Base-by-base conservation (phyloP, 2,329 filamentous ascomycete species). In the Clonostachys sp. region DNA sequence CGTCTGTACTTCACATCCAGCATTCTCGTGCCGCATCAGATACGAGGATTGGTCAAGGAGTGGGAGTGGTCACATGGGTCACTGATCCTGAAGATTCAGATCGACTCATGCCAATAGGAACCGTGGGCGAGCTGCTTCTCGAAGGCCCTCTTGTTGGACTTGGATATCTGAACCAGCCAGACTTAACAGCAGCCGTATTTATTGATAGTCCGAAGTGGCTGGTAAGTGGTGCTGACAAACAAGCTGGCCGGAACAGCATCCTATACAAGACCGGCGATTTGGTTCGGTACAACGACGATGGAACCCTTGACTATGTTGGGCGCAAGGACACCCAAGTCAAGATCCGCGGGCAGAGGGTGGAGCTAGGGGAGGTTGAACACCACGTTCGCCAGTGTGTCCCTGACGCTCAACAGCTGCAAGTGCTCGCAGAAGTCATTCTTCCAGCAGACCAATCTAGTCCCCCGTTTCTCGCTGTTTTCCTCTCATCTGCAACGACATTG, bases 241-340 rank as follows among this genome's bases (percentile, higher is more conserved):
- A 42, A 34, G 56, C 59, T 12, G 36, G 45, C 35, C 44, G 46
- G 16, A 18, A 82, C 60, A 90, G 91, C 2, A 80, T 83, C 2
- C 66, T 96, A 1, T 96, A 95, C 59, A 80, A 88, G 14, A 91
- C 86, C 34, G 91, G 91, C 1, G 91, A 96, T 57, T 74, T 89
- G 56, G 91, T 90, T 0, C 77, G 89, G 17, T 79, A 96, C 67
- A 77, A 95, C 10, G 73, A 82, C 0, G 87, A 95, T 58, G 87
- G 88, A 0, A 86, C 84, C 0, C 72, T 96, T 7, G 65, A 87
- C 5, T 88, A 92, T 38, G 66, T 81, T 12, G 88, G 89, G 13
- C 78, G 89, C 36, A 73, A 85, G 24, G 90, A 95, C 54, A 86
- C 87, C 50, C 89, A 95, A 62, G 74, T 94, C 48, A 95, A 95